These are phyloP conservation scores for Aurantiochytrium sp. DNA, from an alignment of 108 stramenopile species.

Conservation along the genomic window DNA sequence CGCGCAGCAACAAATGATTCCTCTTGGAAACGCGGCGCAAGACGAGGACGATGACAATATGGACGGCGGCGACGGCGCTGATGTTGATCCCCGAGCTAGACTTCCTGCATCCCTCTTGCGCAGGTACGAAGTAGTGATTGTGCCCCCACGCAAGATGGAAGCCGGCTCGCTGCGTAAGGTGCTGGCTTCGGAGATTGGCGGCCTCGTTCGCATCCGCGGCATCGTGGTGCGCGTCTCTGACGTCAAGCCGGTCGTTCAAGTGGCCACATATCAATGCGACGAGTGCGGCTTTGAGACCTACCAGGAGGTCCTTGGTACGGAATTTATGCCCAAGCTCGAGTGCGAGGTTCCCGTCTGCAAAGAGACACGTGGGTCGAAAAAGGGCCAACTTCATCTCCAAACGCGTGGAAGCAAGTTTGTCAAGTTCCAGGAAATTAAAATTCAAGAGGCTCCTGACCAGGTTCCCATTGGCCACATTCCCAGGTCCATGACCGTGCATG, in stretches of 20 bases:
- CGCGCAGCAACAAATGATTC: too few species aligned
- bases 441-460: slow-evolving; percentile 90
- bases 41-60: background rate
- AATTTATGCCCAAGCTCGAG: slow-evolving; percentile 65
- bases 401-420: slow-evolving; percentile 89
- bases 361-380: background rate
- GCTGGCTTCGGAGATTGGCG: slow-evolving; percentile 61
- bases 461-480: slow-evolving; percentile 98
- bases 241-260: slow-evolving; percentile 84
- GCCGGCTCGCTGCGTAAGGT: slow-evolving; percentile 21
- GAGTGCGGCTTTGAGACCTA: slow-evolving; percentile 88
- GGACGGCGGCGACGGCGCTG: background rate
- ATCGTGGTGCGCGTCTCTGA: slow-evolving; percentile 88
- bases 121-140: background rate
- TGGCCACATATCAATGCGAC: slow-evolving; percentile 96
- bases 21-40: background rate
- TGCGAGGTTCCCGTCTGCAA: slow-evolving; percentile 64
- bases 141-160: background rate
- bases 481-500: slow-evolving; percentile 74
- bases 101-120: background rate
- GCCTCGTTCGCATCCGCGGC: slow-evolving; percentile 73
- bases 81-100: background rate
- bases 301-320: slow-evolving; percentile 68
- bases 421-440: slow-evolving; percentile 88
- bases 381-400: slow-evolving; percentile 59